Base-by-base conservation (phyloP, 2,329 filamentous ascomycete genomes). In the Ascochyta lentis region DNA sequence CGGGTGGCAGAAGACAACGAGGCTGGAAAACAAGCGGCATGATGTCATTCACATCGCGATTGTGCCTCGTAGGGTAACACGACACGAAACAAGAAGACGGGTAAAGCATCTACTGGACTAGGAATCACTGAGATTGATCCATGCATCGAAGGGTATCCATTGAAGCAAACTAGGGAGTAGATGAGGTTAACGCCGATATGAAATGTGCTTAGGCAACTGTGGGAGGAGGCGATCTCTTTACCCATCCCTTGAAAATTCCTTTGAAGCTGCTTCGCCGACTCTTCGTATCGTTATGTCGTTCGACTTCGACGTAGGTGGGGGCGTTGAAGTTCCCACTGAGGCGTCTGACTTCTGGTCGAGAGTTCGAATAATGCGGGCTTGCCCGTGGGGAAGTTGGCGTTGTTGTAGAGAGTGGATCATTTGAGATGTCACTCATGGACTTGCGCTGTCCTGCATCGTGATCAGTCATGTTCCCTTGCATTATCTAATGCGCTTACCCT, bases 311-410 rank as follows among this genome's bases (percentile, higher is more conserved):
- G 12, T 63, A 26, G 13, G 68, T 71, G n/a, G 68, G 68, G 9
- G 66, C 60, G 34, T 71, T 70, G 54, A 71, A 71, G 10, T 64
- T 65, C 13, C 63, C 67, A 46, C 66, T 68, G 43, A 70, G 44
- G 39, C 61, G 49, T 24, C 49, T 54, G 8, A 66, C 47, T 39
- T 66, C 62, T 38, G 48, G 35, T n/a, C 43, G 60, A 24, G 47
- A 44, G 5, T 39, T 38, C 23, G 56, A 49, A 22, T 49, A 49
- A 22, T 49, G 59, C 15, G 47, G 41, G 42, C 43, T 43, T 50
- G 43, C 13, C 53, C 45, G 29, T 54, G 46, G 31, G 51, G 54
- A 33, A 54, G 49, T 34, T 56, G 55, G 44, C 53, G 35, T 31
- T 51, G 47, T 9, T 40, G 57, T 24, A 40, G 44, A 37, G 23